Evolutionary conservation across 352 stramenopile genomes (phyloP), one percentile per base, ranked within the genome.

Genomic region (Pythium aphanidermatum): DNA sequence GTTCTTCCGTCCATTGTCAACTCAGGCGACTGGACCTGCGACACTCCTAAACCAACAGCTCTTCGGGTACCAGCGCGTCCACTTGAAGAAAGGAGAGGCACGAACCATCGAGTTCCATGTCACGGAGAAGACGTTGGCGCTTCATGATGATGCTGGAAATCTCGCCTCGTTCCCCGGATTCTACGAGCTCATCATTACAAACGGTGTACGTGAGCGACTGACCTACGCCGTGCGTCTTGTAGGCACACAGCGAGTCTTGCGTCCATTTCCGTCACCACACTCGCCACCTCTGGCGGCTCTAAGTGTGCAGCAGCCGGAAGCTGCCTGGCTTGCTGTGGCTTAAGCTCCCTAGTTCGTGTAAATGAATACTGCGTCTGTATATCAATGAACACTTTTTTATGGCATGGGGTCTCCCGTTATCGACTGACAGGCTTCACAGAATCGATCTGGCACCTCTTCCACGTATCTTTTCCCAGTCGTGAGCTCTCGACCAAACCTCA

Each of bases 131-230:
- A 82, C 68, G 10, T 34, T 91, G 7, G 76, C 63, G 11, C 67
- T 91, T 40, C 56, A 77, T 32, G 72, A 87, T 21, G 63, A 83
- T 14, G 48, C 38, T 2, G 79, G 79, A 5, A 71, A 87, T 34
- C 62, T 73, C 17, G 64, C 53, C 8, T 63, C 65, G 25, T 85
- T 70, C 38, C 76, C 74, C 8, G 76, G 76, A 3, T 87, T 77
- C 38, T 91, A 91, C 40, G 72, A 91, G 46, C 37, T 89, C 29
- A 68, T 89, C 23, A 44, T 91, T 24, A 81, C 76, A 6, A 91
- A 91, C 45, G 76, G 79, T 16, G 74, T 85, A 11, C 53, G 65
- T 29, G 70, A 87, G 58, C 71, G 74, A 8, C 45, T 88, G 38
- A 73, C 76, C 35, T 88, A 83, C 60, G 63, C 63, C 10, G 62